Conservation (phyloP, 2,329 filamentous ascomycete species). For the Diaporthe eres region DNA sequence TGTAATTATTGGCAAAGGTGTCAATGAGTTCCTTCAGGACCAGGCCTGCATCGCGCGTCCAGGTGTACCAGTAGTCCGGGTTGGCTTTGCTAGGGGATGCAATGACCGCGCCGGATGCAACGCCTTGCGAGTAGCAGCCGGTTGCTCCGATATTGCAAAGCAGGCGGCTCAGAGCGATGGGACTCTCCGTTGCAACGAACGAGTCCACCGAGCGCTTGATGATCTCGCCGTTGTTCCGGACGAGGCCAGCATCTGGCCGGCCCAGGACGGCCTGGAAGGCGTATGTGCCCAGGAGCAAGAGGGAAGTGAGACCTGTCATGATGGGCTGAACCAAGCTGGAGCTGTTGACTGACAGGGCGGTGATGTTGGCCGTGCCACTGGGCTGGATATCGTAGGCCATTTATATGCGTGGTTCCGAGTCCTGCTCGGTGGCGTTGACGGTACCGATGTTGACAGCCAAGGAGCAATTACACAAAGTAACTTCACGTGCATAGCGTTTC, state of each 20-base stretch:
- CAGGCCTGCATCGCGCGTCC: conserved; percentile 82
- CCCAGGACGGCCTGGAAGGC: conserved; percentile 67
- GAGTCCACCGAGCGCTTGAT: conserved; percentile 64
- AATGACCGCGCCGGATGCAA: conserved; percentile 66
- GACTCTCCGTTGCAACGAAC: conserved; percentile 66
- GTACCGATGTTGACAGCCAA: conserved; percentile 13
- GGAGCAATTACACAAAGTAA: conserved; percentile 13
- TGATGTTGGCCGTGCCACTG: conserved; percentile 17
- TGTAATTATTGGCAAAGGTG: conserved; percentile 71
- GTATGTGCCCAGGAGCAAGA: conserved; percentile 65
- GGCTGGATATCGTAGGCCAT: conserved; percentile 23
- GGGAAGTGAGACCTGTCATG: conserved; percentile 55
- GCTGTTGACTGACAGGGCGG: conserved; percentile 32
- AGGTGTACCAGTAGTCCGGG: conserved; percentile 81
- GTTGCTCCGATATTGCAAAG: conserved; percentile 72
- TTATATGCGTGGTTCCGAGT: conserved; percentile 24
- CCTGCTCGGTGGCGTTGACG: neutral
- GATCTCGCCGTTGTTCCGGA: conserved; percentile 53
- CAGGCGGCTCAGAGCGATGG: conserved; percentile 65
- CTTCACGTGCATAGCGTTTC: conserved; percentile 18
- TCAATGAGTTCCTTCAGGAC: conserved; percentile 79
- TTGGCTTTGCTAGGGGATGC: conserved; percentile 68
- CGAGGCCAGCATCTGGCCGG: conserved; percentile 54
- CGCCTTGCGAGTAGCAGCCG: conserved; percentile 65
- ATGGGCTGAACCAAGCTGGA: conserved; percentile 38